Evolutionary conservation across 768 basidiomycete genomes (phyloP), one percentile per base, ranked within the genome.

Genomic region (Tricholoma furcatifolium): DNA sequence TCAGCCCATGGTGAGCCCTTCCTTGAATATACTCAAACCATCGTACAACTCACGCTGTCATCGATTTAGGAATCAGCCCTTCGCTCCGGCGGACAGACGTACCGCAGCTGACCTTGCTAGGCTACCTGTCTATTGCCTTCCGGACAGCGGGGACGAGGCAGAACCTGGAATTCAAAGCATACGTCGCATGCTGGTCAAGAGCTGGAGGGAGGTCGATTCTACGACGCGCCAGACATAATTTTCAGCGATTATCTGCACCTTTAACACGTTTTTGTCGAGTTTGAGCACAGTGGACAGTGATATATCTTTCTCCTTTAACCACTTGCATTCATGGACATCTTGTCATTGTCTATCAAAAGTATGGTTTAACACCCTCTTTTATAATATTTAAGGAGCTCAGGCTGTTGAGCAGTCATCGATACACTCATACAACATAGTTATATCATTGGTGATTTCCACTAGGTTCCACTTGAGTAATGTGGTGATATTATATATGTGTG

Each of bases 11-110:
- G 72, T 72, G 56, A 50, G 63, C 48, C 11, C 20, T 12, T 50
- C 11, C 20, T 12, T n/a, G 20, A n/a, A 31, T 15, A n/a, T 6
- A 4, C 18, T 31, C 17, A 41, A 8, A 34, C 17, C 20, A 2
- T n/a, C 10, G 21, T 12, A 7, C 2, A 8, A 18, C 9, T n/a
- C 41, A 35, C 15, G 38, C 4, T 34, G 9, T 24, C 0, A 36
- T 35, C 36, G 7, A 43, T 32, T 12, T 38, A 73, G 72, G 66
- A 90, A 89, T 67, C 81, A 86, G 67, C 87, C 88, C 0, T 85
- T 89, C 70, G 79, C 83, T 6, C 88, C 88, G 5, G 72, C 74
- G 8, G 84, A 88, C 60, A 71, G 74, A 11, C 79, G 83, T 39
- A 77, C 65, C 18, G 87, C 84, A 0, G 66, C 76, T 31, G 79